Base-by-base conservation (phyloP, 768 basidiomycete genomes). In the Podaxis sp. region DNA sequence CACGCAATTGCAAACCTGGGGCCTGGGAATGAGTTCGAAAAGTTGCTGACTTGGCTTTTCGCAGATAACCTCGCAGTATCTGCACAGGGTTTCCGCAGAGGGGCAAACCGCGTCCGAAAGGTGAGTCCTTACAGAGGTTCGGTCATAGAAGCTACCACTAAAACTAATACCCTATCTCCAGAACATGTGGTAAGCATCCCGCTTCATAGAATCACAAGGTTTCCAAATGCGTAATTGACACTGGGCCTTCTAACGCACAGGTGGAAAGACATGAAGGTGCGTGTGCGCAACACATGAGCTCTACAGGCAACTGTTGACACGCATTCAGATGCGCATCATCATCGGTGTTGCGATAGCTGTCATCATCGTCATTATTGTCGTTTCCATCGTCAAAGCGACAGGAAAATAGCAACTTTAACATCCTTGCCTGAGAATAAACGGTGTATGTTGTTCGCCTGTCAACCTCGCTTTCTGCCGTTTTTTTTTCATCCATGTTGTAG, bases 181-280 rank as follows among this genome's bases (percentile, higher is more conserved):
- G 93, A 94, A 93, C 73, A 94, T 94, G 92, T 95, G 92, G 92
- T 93, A 85, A 78, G 90, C 79, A 54, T 49, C 38, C 30, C 52
- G 19, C 39, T 64, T 30, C 57, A 38, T 63, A 63, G 57, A 33
- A 33, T 33, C 9, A 11, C 52, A 60, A 24, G 53, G n/a, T 63
- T 55, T 15, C 24, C 53, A 22, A 48, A 52, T 51, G 15, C 38
- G 48, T 63, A 54, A 39, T 53, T 64, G 64, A 68, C 63, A 57
- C 39, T 63, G 5, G 53, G 48, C 52, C 59, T 66, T 55, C 53
- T 28, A 46, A 52, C 51, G 17, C n/a, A 2, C 59, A 93, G 92
- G 92, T 96, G 95, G 95, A 96, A 97, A 75, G 95, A 97, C 74
- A 95, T 95, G 92, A 95, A 95, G 89, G 92, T 91, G 63, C 56